These are phyloP conservation scores for Rhizophagus clarus DNA, from an alignment of 192 early-diverging fungal species.

Conservation along the genomic window DNA sequence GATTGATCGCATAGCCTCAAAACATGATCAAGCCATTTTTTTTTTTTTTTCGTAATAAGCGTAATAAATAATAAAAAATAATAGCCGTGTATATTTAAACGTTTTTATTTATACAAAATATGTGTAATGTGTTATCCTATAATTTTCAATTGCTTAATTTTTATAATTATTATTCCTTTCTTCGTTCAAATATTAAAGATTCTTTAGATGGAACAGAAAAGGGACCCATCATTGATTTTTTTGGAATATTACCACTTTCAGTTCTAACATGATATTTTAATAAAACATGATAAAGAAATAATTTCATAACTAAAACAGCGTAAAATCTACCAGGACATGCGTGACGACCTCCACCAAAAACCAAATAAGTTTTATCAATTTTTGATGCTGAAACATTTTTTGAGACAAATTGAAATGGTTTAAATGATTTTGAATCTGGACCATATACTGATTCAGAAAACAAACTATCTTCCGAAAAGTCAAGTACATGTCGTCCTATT, in stretches of 20 bases:
- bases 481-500: too few relatives aligned
- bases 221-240: neutral
- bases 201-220: neutral
- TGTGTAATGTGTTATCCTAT: too few relatives aligned
- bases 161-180: neutral
- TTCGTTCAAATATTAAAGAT: neutral
- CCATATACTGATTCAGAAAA: neutral
- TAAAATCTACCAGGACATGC: constrained; percentile 17
- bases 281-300: neutral
- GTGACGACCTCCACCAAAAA: constrained; percentile 12
- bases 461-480: too few relatives aligned
- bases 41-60: too few relatives aligned
- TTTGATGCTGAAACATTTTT: neutral
- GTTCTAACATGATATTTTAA: constrained; percentile 1
- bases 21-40: too few relatives aligned
- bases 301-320: neutral
- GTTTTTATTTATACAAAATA: too few relatives aligned
- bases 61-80: too few relatives aligned
- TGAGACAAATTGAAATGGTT: neutral
- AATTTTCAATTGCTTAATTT: too few relatives aligned
- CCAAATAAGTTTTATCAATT: neutral
- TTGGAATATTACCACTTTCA: neutral
- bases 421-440: neutral
- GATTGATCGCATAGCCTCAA: neutral
- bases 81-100: too few relatives aligned